Percentiles rank a stretch among this genome's conserved stretches.
Conservation (phyloP, 768 basidiomycete genomes). For the Leccinum longicurvipes region DNA sequence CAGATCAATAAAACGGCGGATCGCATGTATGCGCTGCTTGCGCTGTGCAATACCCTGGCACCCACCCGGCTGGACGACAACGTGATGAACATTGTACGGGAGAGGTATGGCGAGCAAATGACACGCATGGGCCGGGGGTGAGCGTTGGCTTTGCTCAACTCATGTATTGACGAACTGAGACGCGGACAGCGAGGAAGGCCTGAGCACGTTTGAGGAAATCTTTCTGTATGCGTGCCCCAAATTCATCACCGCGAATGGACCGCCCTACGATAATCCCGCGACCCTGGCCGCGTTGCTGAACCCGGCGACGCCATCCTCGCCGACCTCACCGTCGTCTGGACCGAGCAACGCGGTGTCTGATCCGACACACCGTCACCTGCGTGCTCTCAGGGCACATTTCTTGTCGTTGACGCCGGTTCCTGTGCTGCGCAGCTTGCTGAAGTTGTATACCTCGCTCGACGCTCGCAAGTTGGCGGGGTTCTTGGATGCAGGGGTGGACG, state of each 20-base stretch:
- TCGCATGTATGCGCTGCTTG: slow-evolving; percentile 95
- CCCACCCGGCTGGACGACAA: slow-evolving; percentile 93
- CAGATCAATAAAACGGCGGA: slow-evolving; percentile 98
- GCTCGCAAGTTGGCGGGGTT: slow-evolving; percentile 90
- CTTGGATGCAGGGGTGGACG: slow-evolving; percentile 69
- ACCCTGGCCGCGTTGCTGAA: slow-evolving; percentile 51
- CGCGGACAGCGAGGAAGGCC: slow-evolving; percentile 56
- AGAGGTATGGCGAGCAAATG: slow-evolving; percentile 91
- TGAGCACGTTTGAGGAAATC: slow-evolving; percentile 50
- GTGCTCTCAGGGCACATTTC: slow-evolving; percentile 81
- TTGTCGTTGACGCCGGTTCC: slow-evolving; percentile 72
- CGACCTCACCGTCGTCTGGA: slow-evolving; percentile 20
- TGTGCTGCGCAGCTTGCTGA: slow-evolving; percentile 87
- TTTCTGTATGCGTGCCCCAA: slow-evolving; percentile 95
- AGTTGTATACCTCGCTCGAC: slow-evolving; percentile 92
- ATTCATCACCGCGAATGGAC: slow-evolving; percentile 92
- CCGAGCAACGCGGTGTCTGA: slow-evolving; percentile 39
- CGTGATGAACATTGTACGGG: slow-evolving; percentile 89
- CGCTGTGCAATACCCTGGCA: slow-evolving; percentile 89
- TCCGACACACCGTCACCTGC: slow-evolving; percentile 79
- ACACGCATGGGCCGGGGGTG: slow-evolving; percentile 81
- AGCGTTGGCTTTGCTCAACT: slow-evolving; percentile 31
- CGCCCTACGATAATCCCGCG: slow-evolving; percentile 82
- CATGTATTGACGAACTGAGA: neutral
- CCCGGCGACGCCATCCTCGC: slow-evolving; percentile 35